Conservation (phyloP, 257 asterid genomes). For the Oldenlandia corymbosa region DNA sequence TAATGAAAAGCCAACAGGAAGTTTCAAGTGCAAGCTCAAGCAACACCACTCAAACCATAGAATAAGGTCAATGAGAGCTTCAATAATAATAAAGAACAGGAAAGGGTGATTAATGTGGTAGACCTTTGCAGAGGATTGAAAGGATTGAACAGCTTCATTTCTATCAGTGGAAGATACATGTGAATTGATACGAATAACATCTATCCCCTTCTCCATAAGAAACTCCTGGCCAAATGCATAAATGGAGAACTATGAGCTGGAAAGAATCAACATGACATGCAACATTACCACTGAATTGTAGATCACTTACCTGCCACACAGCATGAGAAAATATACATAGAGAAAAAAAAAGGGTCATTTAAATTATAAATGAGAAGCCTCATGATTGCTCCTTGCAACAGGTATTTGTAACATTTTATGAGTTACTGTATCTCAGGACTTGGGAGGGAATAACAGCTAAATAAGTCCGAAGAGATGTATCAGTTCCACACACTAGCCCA, state of each 20-base stretch:
- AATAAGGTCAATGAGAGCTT: background rate
- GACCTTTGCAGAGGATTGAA: constrained; percentile 79
- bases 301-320: background rate
- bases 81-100: background rate
- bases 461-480: no score
- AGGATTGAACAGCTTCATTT: constrained; percentile 62
- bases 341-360: background rate
- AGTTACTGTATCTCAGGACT: no score
- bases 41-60: background rate
- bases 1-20: background rate
- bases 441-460: no score
- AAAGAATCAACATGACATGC: background rate
- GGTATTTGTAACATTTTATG: no score
- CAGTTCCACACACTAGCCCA: background rate
- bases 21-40: background rate
- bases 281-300: background rate
- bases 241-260: constrained; percentile 3
- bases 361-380: background rate
- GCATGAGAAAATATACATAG: background rate
- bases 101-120: constrained; percentile 6
- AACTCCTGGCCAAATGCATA: constrained; percentile 47
- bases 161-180: constrained; percentile 53
- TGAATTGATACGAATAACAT: constrained; percentile 80
- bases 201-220: constrained; percentile 65
- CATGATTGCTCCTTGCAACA: background rate